Conservation (phyloP, 2,329 filamentous ascomycete species). For the Penicillium sp. region DNA sequence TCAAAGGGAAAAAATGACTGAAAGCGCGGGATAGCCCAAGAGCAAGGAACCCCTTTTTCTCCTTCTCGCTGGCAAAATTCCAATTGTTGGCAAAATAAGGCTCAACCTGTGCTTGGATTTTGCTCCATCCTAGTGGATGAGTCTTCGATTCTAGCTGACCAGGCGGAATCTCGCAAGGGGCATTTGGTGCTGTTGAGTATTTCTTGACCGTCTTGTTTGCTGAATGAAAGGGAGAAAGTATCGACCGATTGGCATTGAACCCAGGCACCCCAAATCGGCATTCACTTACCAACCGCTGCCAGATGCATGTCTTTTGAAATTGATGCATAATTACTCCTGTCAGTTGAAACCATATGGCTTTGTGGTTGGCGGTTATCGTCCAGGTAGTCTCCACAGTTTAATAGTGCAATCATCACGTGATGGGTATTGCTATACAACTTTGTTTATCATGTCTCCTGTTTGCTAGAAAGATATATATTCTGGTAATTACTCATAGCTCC, state of each 20-base stretch:
- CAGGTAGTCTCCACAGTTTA: background rate
- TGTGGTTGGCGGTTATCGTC: background rate
- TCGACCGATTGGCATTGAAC: background rate
- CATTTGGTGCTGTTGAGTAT: constrained; percentile 4
- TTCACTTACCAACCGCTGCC: background rate
- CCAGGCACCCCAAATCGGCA: no score
- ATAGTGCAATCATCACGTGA: background rate
- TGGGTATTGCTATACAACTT: no score
- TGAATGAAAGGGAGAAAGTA: background rate
- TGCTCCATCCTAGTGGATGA: constrained; percentile 16
- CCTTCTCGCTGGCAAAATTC: constrained; percentile 15
- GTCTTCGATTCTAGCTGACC: constrained; percentile 14
- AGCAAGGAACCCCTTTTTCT: constrained; percentile 14
- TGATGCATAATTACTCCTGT: background rate
- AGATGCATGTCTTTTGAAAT: background rate
- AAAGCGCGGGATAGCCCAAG: constrained; percentile 21
- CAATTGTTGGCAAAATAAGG: constrained; percentile 18
- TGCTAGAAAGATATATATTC: no score
- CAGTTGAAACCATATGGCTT: background rate
- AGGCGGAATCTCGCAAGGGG: constrained; percentile 4
- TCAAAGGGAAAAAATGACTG: constrained; percentile 16
- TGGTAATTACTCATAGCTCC: no score
- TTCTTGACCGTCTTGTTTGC: background rate
- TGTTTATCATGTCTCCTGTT: no score
- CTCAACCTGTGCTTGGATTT: constrained; percentile 17